Conservation (phyloP, 768 basidiomycete species). For the Postia placenta region DNA sequence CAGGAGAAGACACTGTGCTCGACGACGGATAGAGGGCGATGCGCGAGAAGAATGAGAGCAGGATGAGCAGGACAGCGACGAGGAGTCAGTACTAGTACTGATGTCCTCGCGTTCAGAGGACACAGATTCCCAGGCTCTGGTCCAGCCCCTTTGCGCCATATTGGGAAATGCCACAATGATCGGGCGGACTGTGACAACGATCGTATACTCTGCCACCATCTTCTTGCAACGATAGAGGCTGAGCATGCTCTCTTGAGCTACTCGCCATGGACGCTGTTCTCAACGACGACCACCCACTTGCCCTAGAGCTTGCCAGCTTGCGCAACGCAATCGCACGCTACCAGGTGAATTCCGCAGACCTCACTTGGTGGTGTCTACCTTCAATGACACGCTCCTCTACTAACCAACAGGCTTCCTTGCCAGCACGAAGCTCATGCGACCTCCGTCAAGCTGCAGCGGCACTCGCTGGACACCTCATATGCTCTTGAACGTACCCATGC, state of each 20-base stretch:
- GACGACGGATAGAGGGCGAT: no score
- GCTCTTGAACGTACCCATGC: slow-evolving; percentile 39
- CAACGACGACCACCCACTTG: slow-evolving; percentile 31
- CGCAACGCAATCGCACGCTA: slow-evolving; percentile 28
- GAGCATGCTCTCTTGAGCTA: no score
- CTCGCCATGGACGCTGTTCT: slow-evolving; percentile 1
- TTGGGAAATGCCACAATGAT: neutral
- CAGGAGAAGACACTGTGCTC: no score
- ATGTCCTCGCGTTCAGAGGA: no score
- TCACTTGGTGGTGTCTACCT: slow-evolving; percentile 1
- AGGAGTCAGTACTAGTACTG: no score
- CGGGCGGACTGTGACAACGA: no score
- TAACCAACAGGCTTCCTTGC: slow-evolving; percentile 20
- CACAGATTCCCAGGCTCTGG: neutral
- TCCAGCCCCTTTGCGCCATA: neutral
- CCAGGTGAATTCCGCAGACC: slow-evolving; percentile 23
- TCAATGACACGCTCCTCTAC: slow-evolving; percentile 10
- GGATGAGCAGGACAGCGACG: no score
- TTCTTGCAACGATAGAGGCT: no score
- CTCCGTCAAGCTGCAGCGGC: slow-evolving; percentile 61
- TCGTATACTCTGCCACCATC: no score
- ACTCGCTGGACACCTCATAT: slow-evolving; percentile 48
- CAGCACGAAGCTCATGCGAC: slow-evolving; percentile 67
- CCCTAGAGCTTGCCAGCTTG: slow-evolving; percentile 31
- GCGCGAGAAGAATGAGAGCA: no score